Percentiles rank a stretch among this genome's conserved stretches.
Evolutionary conservation across 2,329 filamentous ascomycete genomes (phyloP).

Genomic region (Cyclaneusma minus): DNA sequence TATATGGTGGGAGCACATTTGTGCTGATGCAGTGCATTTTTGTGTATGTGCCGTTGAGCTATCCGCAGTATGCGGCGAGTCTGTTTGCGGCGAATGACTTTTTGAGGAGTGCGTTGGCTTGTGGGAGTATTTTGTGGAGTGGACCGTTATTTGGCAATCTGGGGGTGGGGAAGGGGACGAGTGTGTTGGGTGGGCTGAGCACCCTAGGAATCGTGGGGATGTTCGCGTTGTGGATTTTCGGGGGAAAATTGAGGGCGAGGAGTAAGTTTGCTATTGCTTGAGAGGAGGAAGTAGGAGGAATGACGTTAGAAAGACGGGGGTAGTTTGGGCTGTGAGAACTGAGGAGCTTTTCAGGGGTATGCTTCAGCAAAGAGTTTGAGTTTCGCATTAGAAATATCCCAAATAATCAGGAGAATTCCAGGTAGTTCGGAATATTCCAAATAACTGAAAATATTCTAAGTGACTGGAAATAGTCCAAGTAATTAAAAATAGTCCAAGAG

Average conservation of each 20-base stretch:
- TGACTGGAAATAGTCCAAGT: too few relatives aligned
- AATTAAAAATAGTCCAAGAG: too few relatives aligned
- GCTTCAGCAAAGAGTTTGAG: too few relatives aligned
- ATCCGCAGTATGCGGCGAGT: conserved; percentile 39
- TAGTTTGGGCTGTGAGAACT: too few relatives aligned
- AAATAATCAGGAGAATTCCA: too few relatives aligned
- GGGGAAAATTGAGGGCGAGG: conserved; percentile 12
- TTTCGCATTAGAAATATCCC: too few relatives aligned
- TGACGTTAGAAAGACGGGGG: too few relatives aligned
- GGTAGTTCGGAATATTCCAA: too few relatives aligned
- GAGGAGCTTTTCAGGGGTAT: too few relatives aligned
- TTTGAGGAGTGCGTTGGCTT: conserved; percentile 40
- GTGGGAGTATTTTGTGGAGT: conserved; percentile 42
- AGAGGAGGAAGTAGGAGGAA: too few relatives aligned
- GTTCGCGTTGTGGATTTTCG: conserved; percentile 17
- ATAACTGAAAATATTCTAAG: too few relatives aligned
- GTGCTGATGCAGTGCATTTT: conserved; percentile 44
- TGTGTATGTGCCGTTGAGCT: conserved; percentile 39
- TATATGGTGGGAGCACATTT: conserved; percentile 36
- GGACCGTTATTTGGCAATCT: conserved; percentile 42
- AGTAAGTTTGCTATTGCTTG: conserved; percentile 13
- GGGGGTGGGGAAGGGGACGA: conserved; percentile 40
- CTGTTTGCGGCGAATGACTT: conserved; percentile 48
- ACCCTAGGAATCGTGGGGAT: conserved; percentile 41
- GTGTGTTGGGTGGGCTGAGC: conserved; percentile 38